A percentile compares a stretch with the other conserved stretches of the same genome.
Evolutionary conservation across 225 moss, liverwort and hornwort species (phyloP).

Genomic region (Neckera pumila): DNA sequence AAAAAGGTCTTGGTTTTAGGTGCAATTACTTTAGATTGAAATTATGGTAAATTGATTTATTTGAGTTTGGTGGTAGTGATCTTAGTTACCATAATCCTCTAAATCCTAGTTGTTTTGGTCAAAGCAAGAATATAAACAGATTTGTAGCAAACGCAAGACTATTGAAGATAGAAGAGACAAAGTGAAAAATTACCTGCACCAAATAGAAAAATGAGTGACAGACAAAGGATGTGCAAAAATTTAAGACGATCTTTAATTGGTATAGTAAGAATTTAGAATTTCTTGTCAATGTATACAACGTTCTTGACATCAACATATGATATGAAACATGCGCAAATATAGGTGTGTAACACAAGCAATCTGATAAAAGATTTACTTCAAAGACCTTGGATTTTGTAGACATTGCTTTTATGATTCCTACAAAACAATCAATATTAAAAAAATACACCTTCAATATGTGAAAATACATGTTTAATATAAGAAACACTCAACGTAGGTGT

Average conservation of each 20-base stretch:
- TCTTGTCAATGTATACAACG: rapidly evolving
- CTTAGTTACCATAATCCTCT: neutral
- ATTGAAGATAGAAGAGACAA: neutral
- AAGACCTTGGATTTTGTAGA: neutral
- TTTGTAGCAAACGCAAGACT: rapidly evolving
- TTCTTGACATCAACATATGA: neutral
- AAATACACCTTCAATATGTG: neutral
- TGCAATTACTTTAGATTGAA: neutral
- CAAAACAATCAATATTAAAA: neutral
- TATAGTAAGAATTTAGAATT: neutral
- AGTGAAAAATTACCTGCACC: rapidly evolving
- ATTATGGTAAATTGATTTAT: neutral
- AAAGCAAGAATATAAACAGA: neutral
- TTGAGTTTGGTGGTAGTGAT: rapidly evolving
- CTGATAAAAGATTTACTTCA: neutral
- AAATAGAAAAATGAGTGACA: neutral
- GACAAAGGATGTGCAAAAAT: neutral
- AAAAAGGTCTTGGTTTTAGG: neutral
- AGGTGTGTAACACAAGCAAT: neutral
- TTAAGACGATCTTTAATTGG: no score
- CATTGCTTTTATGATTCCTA: neutral
- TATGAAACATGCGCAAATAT: neutral
- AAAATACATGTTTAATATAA: neutral
- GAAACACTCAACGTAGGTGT: rapidly evolving
- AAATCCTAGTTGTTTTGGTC: neutral